phyloP scores from a whole-genome alignment of 1,284 basidiomycete genomes.

The Flammula alnicola region DNA sequence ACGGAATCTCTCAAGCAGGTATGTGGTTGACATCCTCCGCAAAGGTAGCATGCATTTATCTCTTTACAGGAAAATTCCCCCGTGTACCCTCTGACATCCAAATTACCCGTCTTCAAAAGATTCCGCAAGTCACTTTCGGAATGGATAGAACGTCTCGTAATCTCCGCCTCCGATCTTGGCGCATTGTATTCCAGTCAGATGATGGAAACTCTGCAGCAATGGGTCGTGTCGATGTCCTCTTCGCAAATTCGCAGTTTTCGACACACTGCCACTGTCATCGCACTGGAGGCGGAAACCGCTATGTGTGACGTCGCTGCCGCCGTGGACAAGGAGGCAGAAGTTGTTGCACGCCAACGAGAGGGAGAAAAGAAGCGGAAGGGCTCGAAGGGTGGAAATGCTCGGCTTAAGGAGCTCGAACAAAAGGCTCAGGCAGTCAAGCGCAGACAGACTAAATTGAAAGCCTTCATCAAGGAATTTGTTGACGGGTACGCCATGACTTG shows the following conservation, averaged over 20 bases:
- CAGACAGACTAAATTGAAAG: constrained; percentile 76
- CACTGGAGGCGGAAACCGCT: constrained; percentile 85
- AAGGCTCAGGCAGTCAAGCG: constrained; percentile 79
- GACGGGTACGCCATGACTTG: constrained; percentile 65
- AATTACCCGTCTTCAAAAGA: constrained; percentile 81
- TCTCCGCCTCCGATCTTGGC: constrained; percentile 76
- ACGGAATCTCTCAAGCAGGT: constrained; percentile 86
- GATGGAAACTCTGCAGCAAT: constrained; percentile 83
- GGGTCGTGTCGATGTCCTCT: constrained; percentile 94
- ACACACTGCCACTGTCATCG: constrained; percentile 93
- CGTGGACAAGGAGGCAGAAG: constrained; percentile 85
- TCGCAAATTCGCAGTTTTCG: constrained; percentile 95
- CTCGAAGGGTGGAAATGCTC: too few relatives aligned
- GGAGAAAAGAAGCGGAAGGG: constrained; percentile 90
- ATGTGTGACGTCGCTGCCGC: constrained; percentile 84
- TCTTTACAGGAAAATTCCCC: constrained; percentile 70
- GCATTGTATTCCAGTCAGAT: constrained; percentile 79
- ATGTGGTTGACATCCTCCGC: constrained; percentile 2
- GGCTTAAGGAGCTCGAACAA: too few relatives aligned
- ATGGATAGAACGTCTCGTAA: constrained; percentile 81
- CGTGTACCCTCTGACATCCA: constrained; percentile 90
- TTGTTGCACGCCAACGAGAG: constrained; percentile 84
- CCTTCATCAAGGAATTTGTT: constrained; percentile 87
- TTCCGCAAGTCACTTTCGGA: constrained; percentile 85
- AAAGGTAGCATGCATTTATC: constrained; percentile 9